Percentiles rank a stretch among this genome's conserved stretches.
Conservation (phyloP, 148 eudicot species). For the Rhododendron kiyosumense region DNA sequence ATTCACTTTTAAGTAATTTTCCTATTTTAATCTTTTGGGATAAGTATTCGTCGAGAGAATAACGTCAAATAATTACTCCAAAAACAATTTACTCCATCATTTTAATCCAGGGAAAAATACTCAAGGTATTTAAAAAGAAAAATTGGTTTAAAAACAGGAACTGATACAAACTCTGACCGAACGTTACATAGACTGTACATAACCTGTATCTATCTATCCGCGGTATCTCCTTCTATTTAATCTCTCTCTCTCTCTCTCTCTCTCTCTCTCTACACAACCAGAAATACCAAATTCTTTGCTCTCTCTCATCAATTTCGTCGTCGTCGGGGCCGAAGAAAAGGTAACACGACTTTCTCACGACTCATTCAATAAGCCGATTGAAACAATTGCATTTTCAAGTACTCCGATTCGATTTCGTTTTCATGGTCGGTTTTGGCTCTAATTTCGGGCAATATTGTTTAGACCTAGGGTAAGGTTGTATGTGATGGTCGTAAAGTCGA, state of each 20-base stretch:
- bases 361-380: constrained; percentile 1
- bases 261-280: neutral
- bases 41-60: neutral
- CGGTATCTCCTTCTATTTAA: neutral
- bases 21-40: neutral
- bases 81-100: no score
- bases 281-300: neutral
- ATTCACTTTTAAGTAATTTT: neutral
- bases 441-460: neutral
- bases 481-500: neutral
- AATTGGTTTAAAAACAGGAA: neutral
- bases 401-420: neutral
- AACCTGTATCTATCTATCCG: neutral
- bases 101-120: neutral
- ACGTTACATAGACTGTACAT: neutral
- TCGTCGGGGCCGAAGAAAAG: constrained; percentile 1
- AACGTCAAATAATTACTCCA: neutral
- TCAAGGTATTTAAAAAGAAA: neutral
- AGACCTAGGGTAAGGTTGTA: neutral
- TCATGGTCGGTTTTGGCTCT: neutral
- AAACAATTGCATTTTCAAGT: neutral
- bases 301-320: constrained; percentile 1
- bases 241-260: neutral
- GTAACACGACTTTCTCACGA: neutral
- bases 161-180: neutral